Percentiles rank a stretch among this genome's conserved stretches.
Evolutionary conservation across 306 rosid genomes (phyloP).

Genomic region (Ormosia semicastrata): DNA sequence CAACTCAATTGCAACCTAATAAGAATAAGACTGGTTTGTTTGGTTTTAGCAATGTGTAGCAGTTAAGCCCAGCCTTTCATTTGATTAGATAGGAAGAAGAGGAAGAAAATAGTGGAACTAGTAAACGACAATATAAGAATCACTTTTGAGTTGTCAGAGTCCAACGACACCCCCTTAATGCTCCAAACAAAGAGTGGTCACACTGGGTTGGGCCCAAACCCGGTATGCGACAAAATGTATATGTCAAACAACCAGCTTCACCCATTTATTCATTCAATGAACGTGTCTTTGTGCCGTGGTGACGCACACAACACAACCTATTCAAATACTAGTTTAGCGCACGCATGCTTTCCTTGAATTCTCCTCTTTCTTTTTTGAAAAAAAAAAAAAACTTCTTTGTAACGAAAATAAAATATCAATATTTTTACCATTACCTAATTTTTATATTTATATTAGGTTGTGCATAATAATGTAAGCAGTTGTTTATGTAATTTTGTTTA

Average conservation of each 20-base stretch:
- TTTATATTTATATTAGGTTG: neutral
- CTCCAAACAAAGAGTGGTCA: conserved; percentile 35
- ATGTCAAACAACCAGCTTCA: conserved; percentile 36
- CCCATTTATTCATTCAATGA: conserved; percentile 19
- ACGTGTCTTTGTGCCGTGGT: conserved; percentile 28
- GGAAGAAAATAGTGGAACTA: neutral
- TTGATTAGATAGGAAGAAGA: neutral
- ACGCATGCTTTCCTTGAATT: neutral
- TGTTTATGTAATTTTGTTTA: neutral
- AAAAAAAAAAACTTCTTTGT: too few relatives aligned
- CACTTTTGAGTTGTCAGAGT: conserved; percentile 61
- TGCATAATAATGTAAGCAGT: neutral
- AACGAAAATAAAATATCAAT: neutral
- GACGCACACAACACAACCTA: neutral
- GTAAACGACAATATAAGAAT: conserved; percentile 43
- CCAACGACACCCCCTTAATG: conserved; percentile 38
- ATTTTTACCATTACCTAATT: neutral
- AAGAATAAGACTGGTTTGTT: neutral
- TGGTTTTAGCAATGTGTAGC: conserved; percentile 18
- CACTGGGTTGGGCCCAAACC: conserved; percentile 45
- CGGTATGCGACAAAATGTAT: conserved; percentile 44
- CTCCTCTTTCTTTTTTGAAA: neutral
- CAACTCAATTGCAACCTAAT: neutral
- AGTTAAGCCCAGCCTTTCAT: conserved; percentile 5
- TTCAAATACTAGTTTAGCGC: neutral